Evolutionary conservation across 352 stramenopile genomes (phyloP).

Genomic region (Thalassiosira pacifica): DNA sequence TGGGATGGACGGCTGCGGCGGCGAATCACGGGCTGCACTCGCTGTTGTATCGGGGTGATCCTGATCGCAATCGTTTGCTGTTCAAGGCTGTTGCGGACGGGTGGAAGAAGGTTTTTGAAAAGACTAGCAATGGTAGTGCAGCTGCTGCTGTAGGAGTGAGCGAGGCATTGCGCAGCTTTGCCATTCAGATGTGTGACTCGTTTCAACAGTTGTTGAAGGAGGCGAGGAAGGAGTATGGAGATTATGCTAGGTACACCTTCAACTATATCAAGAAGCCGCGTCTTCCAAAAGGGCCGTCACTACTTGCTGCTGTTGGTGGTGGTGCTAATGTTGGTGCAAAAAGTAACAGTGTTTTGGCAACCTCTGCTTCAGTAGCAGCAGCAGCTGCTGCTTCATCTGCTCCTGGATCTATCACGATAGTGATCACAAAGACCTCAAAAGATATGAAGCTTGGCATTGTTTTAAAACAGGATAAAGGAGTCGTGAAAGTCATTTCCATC

Average conservation of each 20-base stretch:
- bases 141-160: slow-evolving; percentile 11
- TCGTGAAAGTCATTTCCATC: neutral
- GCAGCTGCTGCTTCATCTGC: neutral
- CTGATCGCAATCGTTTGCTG: slow-evolving; percentile 29
- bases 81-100: slow-evolving; percentile 37
- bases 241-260: slow-evolving; percentile 35
- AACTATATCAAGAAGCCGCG: slow-evolving; percentile 47
- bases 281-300: neutral
- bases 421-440: neutral
- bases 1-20: slow-evolving; percentile 30
- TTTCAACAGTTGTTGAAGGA: slow-evolving; percentile 40
- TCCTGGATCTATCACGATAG: neutral
- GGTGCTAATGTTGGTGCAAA: too few relatives aligned
- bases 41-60: slow-evolving; percentile 20
- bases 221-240: slow-evolving; percentile 32
- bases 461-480: neutral
- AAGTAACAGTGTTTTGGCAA: too few relatives aligned
- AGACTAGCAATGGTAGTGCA: neutral
- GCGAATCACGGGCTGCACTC: neutral
- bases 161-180: slow-evolving; percentile 22
- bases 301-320: neutral
- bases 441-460: neutral
- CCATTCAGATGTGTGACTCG: slow-evolving; percentile 22
- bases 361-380: neutral
- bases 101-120: slow-evolving; percentile 38